Conservation (phyloP, 345 rosid genomes). For the Erysimum cheiranthoides region DNA sequence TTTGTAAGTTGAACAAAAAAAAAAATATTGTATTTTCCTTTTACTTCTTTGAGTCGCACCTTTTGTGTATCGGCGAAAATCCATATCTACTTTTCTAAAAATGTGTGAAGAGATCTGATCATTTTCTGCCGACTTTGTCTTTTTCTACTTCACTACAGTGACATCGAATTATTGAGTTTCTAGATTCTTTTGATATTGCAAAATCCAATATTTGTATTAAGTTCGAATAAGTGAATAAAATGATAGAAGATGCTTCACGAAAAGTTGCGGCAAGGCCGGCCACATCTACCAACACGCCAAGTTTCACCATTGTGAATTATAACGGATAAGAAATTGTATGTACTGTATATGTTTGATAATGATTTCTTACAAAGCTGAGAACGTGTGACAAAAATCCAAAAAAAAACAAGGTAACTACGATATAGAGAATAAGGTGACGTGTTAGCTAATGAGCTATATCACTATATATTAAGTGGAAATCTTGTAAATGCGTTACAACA, state of each 20-base stretch:
- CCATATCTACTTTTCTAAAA: constrained; percentile 18
- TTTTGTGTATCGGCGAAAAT: not conserved
- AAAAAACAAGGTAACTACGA: not conserved
- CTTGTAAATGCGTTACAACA: constrained; percentile 19
- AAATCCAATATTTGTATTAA: not conserved
- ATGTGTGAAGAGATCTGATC: constrained; percentile 38
- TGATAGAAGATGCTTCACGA: constrained; percentile 34
- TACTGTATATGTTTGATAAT: not conserved
- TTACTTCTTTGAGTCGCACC: constrained; percentile 21
- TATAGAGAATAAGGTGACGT: not conserved
- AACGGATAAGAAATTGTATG: constrained; percentile 3
- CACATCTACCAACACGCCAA: constrained; percentile 32
- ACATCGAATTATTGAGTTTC: constrained; percentile 18
- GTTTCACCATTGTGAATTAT: constrained; percentile 24
- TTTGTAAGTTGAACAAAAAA: too few relatives aligned
- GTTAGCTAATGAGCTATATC: not conserved
- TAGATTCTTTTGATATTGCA: constrained; percentile 11
- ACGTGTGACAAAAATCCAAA: not conserved
- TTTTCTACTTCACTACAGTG: constrained; percentile 35
- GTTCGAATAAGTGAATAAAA: constrained; percentile 10
- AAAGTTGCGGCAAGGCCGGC: constrained; percentile 34
- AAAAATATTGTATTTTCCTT: not conserved
- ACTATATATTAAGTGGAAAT: not conserved
- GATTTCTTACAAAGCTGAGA: constrained; percentile 1
- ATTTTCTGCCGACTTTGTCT: constrained; percentile 30